Conservation (phyloP, 345 rosid genomes). For the Brassica juncea region DNA sequence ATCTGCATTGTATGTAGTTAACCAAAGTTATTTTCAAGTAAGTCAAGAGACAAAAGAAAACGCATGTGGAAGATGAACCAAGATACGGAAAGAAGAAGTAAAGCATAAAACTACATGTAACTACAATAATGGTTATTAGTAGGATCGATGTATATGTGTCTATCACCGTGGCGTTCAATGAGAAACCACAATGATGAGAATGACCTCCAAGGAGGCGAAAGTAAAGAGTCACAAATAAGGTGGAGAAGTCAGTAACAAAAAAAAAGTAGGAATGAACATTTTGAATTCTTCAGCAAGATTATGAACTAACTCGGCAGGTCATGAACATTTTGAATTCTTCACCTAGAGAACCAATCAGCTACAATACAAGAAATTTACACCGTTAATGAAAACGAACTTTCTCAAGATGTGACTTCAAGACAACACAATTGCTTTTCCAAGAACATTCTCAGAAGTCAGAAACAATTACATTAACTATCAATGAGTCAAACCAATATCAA, state of each 20-base stretch:
- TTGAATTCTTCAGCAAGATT: neutral
- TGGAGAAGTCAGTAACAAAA: neutral
- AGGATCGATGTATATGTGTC: neutral
- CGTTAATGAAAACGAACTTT: too few species aligned
- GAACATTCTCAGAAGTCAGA: too few species aligned
- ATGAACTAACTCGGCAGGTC: neutral
- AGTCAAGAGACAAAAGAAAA: conserved; percentile 10
- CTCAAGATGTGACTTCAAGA: too few species aligned
- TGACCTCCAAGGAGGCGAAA: neutral
- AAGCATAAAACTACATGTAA: neutral
- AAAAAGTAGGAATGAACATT: too few species aligned
- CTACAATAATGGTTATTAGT: neutral
- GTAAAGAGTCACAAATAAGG: neutral
- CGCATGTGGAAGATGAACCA: conserved; percentile 13
- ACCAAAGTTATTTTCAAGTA: conserved; percentile 27
- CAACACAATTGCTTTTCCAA: too few species aligned
- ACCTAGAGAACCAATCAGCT: too few species aligned
- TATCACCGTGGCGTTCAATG: neutral
- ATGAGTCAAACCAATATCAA: too few species aligned
- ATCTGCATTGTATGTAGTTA: conserved; percentile 97
- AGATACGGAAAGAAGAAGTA: neutral
- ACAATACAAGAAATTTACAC: too few species aligned
- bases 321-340: neutral
- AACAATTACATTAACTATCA: too few species aligned
- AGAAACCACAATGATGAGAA: neutral